Base-by-base conservation (phyloP, 1,139 yeast genomes). In the Magnusiomyces tetraspermus region DNA sequence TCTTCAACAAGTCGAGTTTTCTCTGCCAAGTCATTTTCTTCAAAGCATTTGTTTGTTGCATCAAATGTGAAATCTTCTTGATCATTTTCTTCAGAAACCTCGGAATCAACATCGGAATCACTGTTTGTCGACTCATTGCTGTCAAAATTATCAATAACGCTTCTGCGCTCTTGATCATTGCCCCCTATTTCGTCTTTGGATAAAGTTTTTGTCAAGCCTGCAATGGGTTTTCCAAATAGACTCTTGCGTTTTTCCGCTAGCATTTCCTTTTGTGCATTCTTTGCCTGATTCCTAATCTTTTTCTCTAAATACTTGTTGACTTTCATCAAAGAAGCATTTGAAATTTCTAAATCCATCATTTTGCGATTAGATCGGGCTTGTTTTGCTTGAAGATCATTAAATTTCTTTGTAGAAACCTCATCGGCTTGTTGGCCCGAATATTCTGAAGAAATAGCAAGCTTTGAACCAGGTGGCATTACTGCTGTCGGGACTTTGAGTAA, bases 301-400 rank as follows among this genome's bases (percentile, higher is more conserved):
- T 58, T 60, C 50, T 65, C 68, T 36, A 65, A 53, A 50, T 59
- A 63, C 49, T 60, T 59, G 57, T 65, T 65, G 15, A 65, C 61
- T 6, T 61, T 58, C 52, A 63, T 51, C 31, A 65, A 53, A 2
- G 67, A 62, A 23, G 58, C 53, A 54, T 65, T 65, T 8, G 67
- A 59, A 17, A 65, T 64, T 53, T 65, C 67, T 51, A 65, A 49
- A 44, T 65, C 68, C 57, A 58, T 54, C 8, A 64, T 58, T 50
- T 62, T 63, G 19, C 68, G 57, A 24, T 61, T 63, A 3, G 61
- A 55, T 37, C 65, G 55, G 1, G 61, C 64, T 41, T 55, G 57
- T 31, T 54, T 54, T 21, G 48, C 51, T n/a, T 50, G 51, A 8
- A 50, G 31, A 36, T 50, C 46, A 19, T 46, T 31, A 30, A 50